Percentiles rank a stretch among this genome's conserved stretches.
Evolutionary conservation across 1,139 yeast species (phyloP).

Genomic region (Geotrichum phurueaensis): DNA sequence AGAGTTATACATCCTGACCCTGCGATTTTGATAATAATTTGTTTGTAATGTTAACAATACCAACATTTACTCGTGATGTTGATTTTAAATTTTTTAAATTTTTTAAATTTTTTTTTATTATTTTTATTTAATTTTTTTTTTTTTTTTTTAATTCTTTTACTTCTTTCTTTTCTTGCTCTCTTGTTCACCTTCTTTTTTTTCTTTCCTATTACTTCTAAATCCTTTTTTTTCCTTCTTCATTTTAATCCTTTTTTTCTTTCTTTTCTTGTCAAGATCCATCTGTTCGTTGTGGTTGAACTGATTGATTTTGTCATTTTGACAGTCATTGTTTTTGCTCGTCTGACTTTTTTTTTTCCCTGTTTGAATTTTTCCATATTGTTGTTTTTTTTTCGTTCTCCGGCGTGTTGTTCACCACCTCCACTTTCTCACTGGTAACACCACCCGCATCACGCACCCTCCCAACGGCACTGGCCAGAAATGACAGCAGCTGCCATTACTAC

Average conservation of each 20-base stretch:
- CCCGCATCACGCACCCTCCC: background rate
- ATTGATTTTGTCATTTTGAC: no score
- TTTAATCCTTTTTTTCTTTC: background rate
- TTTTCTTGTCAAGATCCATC: background rate
- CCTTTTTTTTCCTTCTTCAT: background rate
- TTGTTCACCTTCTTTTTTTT: background rate
- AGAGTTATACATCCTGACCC: no score
- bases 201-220: background rate
- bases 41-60: no score
- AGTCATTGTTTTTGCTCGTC: constrained; percentile 7
- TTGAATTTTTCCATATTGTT: background rate
- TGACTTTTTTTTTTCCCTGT: background rate
- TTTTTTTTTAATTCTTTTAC: background rate
- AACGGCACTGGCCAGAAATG: background rate
- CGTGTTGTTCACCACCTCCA: background rate
- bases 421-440: background rate
- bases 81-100: background rate
- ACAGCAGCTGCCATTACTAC: background rate
- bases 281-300: no score
- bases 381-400: background rate
- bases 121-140: background rate
- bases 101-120: background rate
- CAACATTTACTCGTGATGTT: background rate
- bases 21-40: no score
- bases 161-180: background rate